Percentiles rank a stretch among this genome's conserved stretches.
phyloP scores from a whole-genome alignment of 805 yeast species.

The Nadsonia fulvescens region DNA sequence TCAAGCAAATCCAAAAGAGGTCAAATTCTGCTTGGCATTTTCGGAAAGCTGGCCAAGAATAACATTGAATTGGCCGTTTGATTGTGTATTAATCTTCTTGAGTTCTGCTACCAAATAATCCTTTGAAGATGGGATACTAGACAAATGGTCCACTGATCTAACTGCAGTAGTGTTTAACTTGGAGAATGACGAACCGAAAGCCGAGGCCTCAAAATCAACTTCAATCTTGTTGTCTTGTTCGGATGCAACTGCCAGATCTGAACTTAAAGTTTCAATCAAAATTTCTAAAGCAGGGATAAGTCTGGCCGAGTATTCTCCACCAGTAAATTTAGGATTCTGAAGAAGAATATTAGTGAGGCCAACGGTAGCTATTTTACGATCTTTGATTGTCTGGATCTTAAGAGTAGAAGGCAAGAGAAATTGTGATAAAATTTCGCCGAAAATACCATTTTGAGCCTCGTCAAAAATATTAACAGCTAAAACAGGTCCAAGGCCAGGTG shows the following conservation, averaged over 20 bases:
- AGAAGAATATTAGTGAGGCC: constrained; percentile 30
- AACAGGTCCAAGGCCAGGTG: constrained; percentile 25
- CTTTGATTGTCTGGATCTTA: constrained; percentile 22
- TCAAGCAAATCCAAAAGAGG: too few relatives aligned
- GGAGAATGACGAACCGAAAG: constrained; percentile 79
- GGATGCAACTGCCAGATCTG: constrained; percentile 18
- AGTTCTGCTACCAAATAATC: constrained; percentile 13
- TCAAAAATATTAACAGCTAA: constrained; percentile 35
- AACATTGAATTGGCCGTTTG: constrained; percentile 6
- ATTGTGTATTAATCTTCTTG: constrained; percentile 7
- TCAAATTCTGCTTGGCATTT: too few relatives aligned
- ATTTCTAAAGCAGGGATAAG: constrained; percentile 27
- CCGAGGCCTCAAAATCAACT: constrained; percentile 47
- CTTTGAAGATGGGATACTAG: constrained; percentile 22
- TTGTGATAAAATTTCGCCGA: constrained; percentile 17
- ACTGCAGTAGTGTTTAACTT: constrained; percentile 44
- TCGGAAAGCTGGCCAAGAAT: too few relatives aligned
- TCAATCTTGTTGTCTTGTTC: constrained; percentile 17
- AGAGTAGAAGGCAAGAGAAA: constrained; percentile 20
- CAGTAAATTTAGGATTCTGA: constrained; percentile 19
- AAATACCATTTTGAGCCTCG: constrained; percentile 19
- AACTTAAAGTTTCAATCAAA: constrained; percentile 26
- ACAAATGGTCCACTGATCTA: constrained; percentile 54
- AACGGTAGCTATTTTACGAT: constrained; percentile 29
- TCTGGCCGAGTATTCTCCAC: constrained; percentile 26